Evolutionary conservation across 768 basidiomycete genomes (phyloP).

Genomic region (Lentinus tigrinus): DNA sequence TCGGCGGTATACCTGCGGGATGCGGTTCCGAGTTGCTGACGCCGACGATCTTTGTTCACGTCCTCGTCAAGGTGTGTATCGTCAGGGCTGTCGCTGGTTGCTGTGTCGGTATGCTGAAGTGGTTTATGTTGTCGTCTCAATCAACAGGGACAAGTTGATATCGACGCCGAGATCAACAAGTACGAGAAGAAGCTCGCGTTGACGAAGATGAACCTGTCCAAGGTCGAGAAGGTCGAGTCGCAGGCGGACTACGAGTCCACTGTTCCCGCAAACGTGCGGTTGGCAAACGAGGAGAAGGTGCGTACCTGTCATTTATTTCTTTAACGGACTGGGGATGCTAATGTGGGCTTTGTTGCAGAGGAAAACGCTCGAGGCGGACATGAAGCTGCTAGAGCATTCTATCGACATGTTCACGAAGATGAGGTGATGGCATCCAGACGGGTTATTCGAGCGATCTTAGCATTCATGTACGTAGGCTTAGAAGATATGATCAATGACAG

Average conservation of each 20-base stretch:
- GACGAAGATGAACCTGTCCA: conserved; percentile 66
- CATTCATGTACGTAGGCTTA: too few relatives aligned
- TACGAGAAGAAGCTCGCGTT: conserved; percentile 87
- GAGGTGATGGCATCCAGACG: conserved; percentile 29
- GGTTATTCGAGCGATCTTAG: too few relatives aligned
- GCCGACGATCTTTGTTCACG: conserved; percentile 70
- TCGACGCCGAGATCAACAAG: conserved; percentile 85
- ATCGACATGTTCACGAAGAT: conserved; percentile 75
- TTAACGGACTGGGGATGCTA: too few relatives aligned
- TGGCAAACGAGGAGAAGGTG: conserved; percentile 82
- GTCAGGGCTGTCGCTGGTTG: not conserved
- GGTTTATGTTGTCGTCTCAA: too few relatives aligned
- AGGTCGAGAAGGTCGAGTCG: conserved; percentile 69
- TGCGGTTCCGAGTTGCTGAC: conserved; percentile 85
- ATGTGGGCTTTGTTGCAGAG: conserved; percentile 41
- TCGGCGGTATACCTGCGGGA: conserved; percentile 77
- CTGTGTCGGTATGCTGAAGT: not conserved
- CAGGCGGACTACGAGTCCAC: conserved; percentile 78
- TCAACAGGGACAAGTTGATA: conserved; percentile 81
- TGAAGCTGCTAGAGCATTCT: conserved; percentile 65
- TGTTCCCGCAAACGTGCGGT: conserved; percentile 75
- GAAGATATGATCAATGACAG: too few relatives aligned
- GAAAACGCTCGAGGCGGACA: conserved; percentile 77
- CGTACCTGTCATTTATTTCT: conserved; percentile 25
- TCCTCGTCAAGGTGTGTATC: conserved; percentile 76